phyloP scores from a whole-genome alignment of 2,329 filamentous ascomycete species.

The Geosmithia flava region DNA sequence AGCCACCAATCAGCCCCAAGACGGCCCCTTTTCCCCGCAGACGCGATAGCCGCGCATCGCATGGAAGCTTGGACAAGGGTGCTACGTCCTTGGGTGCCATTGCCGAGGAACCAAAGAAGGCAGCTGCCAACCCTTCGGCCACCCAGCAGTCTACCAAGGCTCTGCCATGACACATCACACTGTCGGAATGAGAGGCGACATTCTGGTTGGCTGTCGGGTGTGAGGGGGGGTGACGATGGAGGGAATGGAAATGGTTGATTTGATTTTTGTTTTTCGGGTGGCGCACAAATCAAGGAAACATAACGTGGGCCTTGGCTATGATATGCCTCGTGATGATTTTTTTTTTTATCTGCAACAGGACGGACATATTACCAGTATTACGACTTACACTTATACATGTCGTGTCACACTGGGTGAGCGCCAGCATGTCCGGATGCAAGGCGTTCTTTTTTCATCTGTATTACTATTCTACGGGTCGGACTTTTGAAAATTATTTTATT shows the following conservation, averaged over 20 bases:
- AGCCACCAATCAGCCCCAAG: conserved; percentile 19
- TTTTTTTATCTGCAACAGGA: too few relatives aligned
- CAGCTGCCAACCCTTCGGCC: too few relatives aligned
- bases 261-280: too few relatives aligned
- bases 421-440: background rate
- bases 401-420: background rate
- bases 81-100: conserved; percentile 32
- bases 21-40: conserved; percentile 18
- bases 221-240: too few relatives aligned
- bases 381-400: background rate
- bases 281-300: too few relatives aligned
- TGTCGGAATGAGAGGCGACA: too few relatives aligned
- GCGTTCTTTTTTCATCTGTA: background rate
- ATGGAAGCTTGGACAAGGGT: conserved; percentile 19
- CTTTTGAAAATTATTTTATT: background rate
- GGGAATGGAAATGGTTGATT: too few relatives aligned
- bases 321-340: too few relatives aligned
- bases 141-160: too few relatives aligned
- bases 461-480: background rate
- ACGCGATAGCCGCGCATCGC: conserved; percentile 18
- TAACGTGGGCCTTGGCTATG: too few relatives aligned
- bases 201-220: too few relatives aligned
- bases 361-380: too few relatives aligned
- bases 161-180: background rate
- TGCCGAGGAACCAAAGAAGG: conserved; percentile 25